Evolutionary conservation across 306 rosid genomes (phyloP), one percentile per base, ranked within the genome.

Genomic region (Hippophae tibetana): DNA sequence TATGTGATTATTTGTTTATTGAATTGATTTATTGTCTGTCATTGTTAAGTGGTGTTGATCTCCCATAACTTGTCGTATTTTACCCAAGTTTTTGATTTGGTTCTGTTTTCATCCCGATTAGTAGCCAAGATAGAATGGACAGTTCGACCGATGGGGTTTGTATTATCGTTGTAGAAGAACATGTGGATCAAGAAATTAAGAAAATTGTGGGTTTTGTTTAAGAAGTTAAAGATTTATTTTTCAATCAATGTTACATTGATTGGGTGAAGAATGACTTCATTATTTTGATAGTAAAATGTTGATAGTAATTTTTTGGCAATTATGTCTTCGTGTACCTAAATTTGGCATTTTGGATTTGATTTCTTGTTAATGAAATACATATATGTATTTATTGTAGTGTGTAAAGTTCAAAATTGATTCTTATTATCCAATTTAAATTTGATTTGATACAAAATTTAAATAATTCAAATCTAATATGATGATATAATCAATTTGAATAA

Each of bases 81-180:
- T 56, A 85, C 83, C 18, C 74, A 31, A 18, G 81, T 60, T 5
- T 92, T 92, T 52, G 93, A 92, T 67, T 66, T 92, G 44, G 86
- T 95, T 4, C 42, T 92, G 76, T 81, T 87, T 66, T 95, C 96
- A n/a, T 54, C 78, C 8, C 74, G 93, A 18, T 85, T 80, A 23
- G 84, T 76, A 0, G 55, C 86, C 9, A 95, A 92, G 83, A 87
- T 92, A 89, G 93, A 92, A 70, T 77, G 96, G 64, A 70, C 77
- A 1, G 89, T 83, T 42, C 69, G 74, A 66, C 68, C 6, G 81
- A 76, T 26, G 96, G 98, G 52, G 67, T 50, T 2, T 83, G 84
- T 58, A 73, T 70, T 26, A 58, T 92, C 8, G 83, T 67, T 7
- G 85, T 85, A 14, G 95, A 64, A 54, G 93, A 81, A 56, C 70